A percentile compares a stretch with the other conserved stretches of the same genome.
These are phyloP conservation scores for Combretum micranthum DNA, from an alignment of 345 rosid genomes.

Conservation along the genomic window DNA sequence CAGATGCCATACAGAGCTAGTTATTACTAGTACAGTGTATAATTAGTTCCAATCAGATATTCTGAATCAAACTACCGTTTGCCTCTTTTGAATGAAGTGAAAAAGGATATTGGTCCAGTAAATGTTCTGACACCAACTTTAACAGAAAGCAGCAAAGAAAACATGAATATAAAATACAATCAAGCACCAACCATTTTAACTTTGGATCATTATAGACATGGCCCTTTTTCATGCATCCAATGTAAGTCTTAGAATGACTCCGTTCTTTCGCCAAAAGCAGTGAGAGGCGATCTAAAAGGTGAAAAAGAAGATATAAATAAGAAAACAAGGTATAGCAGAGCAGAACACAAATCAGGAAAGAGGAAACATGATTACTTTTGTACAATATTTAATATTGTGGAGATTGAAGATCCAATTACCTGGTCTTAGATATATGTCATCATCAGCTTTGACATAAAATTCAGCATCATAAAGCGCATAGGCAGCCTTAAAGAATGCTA, in stretches of 20 bases:
- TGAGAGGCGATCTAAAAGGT: constrained; percentile 60
- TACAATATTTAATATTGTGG: constrained; percentile 5
- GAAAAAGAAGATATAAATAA: constrained; percentile 4
- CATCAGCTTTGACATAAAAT: constrained; percentile 94
- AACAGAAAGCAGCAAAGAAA: background rate
- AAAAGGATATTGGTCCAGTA: too few relatives aligned
- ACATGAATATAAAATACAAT: too few relatives aligned
- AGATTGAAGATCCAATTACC: constrained; percentile 26
- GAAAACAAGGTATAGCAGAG: background rate
- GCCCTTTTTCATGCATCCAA: constrained; percentile 94
- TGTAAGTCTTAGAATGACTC: constrained; percentile 72
- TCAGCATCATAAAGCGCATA: constrained; percentile 75
- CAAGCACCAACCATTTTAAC: constrained; percentile 65
- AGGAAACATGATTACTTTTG: background rate
- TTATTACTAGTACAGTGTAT: too few relatives aligned
- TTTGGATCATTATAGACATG: constrained; percentile 83
- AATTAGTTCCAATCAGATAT: too few relatives aligned
- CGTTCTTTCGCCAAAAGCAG: constrained; percentile 76
- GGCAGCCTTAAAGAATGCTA: constrained; percentile 87
- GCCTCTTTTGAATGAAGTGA: too few relatives aligned
- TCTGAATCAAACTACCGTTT: too few relatives aligned
- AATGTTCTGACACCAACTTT: too few relatives aligned
- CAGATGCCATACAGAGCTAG: too few relatives aligned
- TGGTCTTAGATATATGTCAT: constrained; percentile 88
- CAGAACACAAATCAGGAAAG: constrained; percentile 1